A percentile compares a stretch with the other conserved stretches of the same genome.
These are phyloP conservation scores for Solanum sejunctum DNA, from an alignment of 257 asterid genomes.

Conservation along the genomic window DNA sequence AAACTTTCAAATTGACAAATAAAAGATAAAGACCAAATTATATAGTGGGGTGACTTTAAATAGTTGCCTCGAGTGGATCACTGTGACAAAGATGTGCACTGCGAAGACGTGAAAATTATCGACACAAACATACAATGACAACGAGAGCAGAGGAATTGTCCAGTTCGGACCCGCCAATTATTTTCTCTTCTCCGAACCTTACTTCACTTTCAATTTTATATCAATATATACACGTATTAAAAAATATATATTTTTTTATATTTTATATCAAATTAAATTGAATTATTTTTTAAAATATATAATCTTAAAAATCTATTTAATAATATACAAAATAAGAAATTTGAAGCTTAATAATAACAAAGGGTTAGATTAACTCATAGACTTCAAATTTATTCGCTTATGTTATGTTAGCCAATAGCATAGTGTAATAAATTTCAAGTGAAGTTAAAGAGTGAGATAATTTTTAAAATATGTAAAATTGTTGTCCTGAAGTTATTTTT, in stretches of 20 bases:
- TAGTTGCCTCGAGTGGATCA: neutral
- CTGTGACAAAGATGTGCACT: neutral
- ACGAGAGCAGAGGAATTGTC: neutral
- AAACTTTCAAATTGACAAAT: too few relatives aligned
- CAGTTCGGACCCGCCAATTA: neutral
- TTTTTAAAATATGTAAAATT: too few relatives aligned
- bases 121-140: neutral
- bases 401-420: neutral
- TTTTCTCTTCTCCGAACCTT: neutral
- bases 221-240: too few relatives aligned
- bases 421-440: neutral
- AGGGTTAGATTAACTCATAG: neutral
- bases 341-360: neutral
- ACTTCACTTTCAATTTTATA: neutral
- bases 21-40: too few relatives aligned
- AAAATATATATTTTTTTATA: too few relatives aligned
- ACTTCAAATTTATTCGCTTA: neutral
- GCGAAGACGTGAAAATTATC: slow-evolving; percentile 10
- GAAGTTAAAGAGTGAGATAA: too few relatives aligned
- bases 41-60: neutral
- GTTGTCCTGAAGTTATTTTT: neutral
- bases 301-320: neutral
- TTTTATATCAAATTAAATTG: too few relatives aligned
- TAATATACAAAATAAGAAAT: neutral
- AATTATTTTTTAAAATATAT: too few relatives aligned